These are phyloP conservation scores for Friedmanniomyces endolithicus DNA, from an alignment of 495 filamentous ascomycete species.

Conservation along the genomic window DNA sequence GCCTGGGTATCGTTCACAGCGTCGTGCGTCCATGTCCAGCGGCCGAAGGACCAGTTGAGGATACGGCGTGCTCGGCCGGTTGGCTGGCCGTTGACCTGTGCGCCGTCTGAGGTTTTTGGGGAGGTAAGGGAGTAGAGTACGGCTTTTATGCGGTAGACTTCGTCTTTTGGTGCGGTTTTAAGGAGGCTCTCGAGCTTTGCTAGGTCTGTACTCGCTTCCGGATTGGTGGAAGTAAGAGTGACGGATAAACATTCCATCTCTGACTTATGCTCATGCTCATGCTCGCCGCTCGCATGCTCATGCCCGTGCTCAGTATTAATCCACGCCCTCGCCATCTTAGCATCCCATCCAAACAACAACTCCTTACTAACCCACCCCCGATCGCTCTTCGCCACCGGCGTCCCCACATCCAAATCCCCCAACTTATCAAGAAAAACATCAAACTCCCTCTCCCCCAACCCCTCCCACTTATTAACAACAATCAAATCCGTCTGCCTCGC, in stretches of 20 bases:
- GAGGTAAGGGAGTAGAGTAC: slow-evolving; percentile 49
- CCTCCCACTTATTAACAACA: slow-evolving; percentile 93
- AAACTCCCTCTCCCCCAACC: slow-evolving; percentile 52
- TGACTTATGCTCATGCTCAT: slow-evolving; percentile 62
- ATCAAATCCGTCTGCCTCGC: slow-evolving; percentile 74
- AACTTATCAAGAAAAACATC: slow-evolving; percentile 76
- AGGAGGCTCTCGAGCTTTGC: slow-evolving; percentile 54
- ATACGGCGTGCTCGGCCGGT: slow-evolving; percentile 47
- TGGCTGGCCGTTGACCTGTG: slow-evolving; percentile 8
- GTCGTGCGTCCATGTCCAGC: slow-evolving; percentile 72
- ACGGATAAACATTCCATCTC: slow-evolving; percentile 45
- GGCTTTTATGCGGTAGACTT: slow-evolving; percentile 91
- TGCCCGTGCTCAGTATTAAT: slow-evolving; percentile 21
- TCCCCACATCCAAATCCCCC: slow-evolving; percentile 72
- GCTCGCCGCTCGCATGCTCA: slow-evolving; percentile 32
- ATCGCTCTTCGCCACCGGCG: slow-evolving; percentile 67
- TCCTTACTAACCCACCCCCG: slow-evolving; percentile 60
- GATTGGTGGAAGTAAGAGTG: slow-evolving; percentile 38
- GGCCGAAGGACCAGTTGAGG: slow-evolving; percentile 93
- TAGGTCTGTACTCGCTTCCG: slow-evolving; percentile 44
- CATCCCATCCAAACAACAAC: slow-evolving; percentile 78
- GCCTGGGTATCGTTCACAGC: slow-evolving; percentile 28
- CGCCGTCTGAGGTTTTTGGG: slow-evolving; percentile 48
- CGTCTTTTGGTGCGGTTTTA: slow-evolving; percentile 64
- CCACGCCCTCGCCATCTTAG: slow-evolving; percentile 54